These are phyloP conservation scores for Cryptosporidium parvum DNA, from an alignment of 169 alveolate genomes.

Conservation along the genomic window DNA sequence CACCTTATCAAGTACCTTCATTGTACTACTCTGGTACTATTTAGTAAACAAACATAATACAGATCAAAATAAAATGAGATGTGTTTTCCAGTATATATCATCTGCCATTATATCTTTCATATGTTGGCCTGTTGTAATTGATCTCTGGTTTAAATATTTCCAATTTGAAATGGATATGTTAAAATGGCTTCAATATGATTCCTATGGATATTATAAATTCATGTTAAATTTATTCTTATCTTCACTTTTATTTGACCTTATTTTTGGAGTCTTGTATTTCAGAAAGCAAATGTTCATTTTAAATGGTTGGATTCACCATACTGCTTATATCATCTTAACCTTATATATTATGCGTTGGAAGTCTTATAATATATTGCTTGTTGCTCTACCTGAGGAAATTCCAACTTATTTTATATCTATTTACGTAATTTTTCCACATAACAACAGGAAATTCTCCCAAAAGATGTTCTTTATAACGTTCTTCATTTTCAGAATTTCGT, in stretches of 20 bases:
- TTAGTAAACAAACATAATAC: background rate
- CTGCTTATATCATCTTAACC: slow-evolving; percentile 21
- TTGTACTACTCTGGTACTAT: slow-evolving; percentile 32
- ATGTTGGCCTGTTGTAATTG: slow-evolving; percentile 52
- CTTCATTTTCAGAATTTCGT: slow-evolving; percentile 40
- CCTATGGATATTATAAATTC: slow-evolving; percentile 13
- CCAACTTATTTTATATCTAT: slow-evolving; percentile 53
- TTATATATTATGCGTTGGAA: slow-evolving; percentile 30
- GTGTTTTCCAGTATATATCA: slow-evolving; percentile 33
- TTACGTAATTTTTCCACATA: slow-evolving; percentile 33
- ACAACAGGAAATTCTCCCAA: slow-evolving; percentile 7
- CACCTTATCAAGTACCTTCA: background rate
- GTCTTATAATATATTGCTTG: slow-evolving; percentile 30
- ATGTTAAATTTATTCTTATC: slow-evolving; percentile 23
- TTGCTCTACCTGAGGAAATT: slow-evolving; percentile 52
- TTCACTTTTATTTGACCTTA: slow-evolving; percentile 19
- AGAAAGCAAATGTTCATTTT: slow-evolving; percentile 62
- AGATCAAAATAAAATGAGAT: slow-evolving; percentile 43
- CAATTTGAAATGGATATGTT: slow-evolving; percentile 19
- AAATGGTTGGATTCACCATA: slow-evolving; percentile 58
- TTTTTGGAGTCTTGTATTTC: slow-evolving; percentile 47
- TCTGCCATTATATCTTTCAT: slow-evolving; percentile 24
- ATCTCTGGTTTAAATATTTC: slow-evolving; percentile 49
- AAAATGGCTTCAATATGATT: slow-evolving; percentile 26
- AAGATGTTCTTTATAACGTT: slow-evolving; percentile 40